Conservation (phyloP, 192 early-diverging fungal genomes). For the Geranomyces variabilis region DNA sequence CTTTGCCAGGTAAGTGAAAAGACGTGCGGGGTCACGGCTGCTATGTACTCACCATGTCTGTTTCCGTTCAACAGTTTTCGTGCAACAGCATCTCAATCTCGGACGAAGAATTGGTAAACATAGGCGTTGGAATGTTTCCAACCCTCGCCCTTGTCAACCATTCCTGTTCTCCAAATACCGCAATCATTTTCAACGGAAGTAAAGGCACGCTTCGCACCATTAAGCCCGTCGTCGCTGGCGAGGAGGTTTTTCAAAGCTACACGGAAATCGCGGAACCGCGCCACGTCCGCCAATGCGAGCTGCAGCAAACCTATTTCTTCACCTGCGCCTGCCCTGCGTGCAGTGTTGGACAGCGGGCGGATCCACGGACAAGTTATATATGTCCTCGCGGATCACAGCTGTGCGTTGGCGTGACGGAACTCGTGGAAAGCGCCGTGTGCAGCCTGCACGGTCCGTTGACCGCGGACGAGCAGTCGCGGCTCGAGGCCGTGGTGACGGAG, state of each 20-base stretch:
- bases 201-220: conserved; percentile 38
- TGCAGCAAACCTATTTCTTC: conserved; percentile 47
- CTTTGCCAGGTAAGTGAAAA: conserved; percentile 43
- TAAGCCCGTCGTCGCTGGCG: conserved; percentile 33
- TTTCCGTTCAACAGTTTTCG: conserved; percentile 35
- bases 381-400: neutral
- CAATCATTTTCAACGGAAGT: conserved; percentile 41
- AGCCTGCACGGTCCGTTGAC: neutral
- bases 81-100: conserved; percentile 48
- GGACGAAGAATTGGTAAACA: conserved; percentile 45
- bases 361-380: neutral
- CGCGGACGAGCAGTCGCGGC: neutral
- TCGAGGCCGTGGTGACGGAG: neutral
- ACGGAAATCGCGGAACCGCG: conserved; percentile 37
- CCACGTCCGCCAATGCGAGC: conserved; percentile 36
- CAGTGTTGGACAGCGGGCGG: neutral
- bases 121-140: conserved; percentile 49
- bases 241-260: conserved; percentile 48
- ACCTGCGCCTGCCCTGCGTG: conserved; percentile 34
- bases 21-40: neutral
- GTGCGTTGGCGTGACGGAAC: neutral
- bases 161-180: conserved; percentile 47
- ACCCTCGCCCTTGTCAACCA: conserved; percentile 48
- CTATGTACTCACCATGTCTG: no score
- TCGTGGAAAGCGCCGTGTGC: neutral